Evolutionary conservation across 1,284 basidiomycete species (phyloP).

Genomic region (Cryptococcus floricola): DNA sequence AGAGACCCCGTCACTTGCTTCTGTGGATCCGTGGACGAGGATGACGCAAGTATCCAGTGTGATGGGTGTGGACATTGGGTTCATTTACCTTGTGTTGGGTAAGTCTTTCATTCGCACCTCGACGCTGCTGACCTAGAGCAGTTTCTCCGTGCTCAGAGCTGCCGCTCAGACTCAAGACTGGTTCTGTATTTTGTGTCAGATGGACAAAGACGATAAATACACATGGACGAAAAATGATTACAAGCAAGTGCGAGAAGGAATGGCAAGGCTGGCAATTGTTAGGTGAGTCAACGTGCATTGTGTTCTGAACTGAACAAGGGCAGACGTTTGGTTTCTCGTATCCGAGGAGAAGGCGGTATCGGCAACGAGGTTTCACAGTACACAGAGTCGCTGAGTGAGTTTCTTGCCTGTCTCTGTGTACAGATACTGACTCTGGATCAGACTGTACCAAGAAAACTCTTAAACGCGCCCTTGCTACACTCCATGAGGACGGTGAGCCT

Average conservation of each 20-base stretch:
- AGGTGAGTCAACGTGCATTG: conserved; percentile 1
- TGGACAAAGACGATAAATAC: neutral
- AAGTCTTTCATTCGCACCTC: neutral
- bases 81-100: conserved; percentile 19
- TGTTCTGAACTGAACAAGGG: neutral
- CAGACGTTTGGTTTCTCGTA: neutral
- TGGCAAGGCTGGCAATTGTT: neutral
- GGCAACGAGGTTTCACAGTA: neutral
- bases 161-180: neutral
- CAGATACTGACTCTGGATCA: neutral
- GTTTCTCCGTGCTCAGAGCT: neutral
- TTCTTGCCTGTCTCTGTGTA: neutral
- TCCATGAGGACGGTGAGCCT: neutral
- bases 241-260: neutral
- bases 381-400: conserved; percentile 2
- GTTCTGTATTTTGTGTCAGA: conserved; percentile 12
- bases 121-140: neutral
- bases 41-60: conserved; percentile 10
- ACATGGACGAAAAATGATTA: conserved; percentile 3
- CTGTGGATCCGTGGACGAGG: conserved; percentile 7
- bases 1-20: conserved; percentile 7
- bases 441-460: neutral
- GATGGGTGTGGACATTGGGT: conserved; percentile 12
- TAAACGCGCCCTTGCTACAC: neutral
- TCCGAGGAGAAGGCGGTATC: neutral